Evolutionary conservation across 148 eudicot species (phyloP), one percentile per base, ranked within the genome.

Genomic region (Hydrangea macrophylla): DNA sequence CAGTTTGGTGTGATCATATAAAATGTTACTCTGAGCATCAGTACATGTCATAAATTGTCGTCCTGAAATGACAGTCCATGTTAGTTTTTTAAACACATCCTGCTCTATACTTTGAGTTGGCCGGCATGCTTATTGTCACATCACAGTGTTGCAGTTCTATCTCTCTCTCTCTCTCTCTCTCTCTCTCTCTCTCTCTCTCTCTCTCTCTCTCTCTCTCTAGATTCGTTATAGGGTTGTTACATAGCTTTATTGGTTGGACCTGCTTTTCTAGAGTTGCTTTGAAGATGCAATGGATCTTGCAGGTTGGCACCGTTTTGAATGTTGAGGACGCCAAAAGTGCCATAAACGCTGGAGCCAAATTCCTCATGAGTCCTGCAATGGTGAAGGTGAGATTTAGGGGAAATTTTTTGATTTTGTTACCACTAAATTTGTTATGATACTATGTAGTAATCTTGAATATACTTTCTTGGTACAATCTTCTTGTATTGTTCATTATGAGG

Each of bases 301-400:
- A 90, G 96, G 96, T 87, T 35, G 98, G 98, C 55, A 92, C 96
- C 25, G 83, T 92, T 71, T 75, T 92, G 69, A 75, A 78, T 65
- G 59, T 71, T 12, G 60, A 75, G 79, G 96, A 87, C 78, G 98
- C 98, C 26, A 79, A 77, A 65, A 68, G 57, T 57, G 96, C 98
- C 28, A 56, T 85, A 50, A 81, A 78, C 23, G 78, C 74, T 18
- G 98, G 96, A 74, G 98, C 89, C 33, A 82, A 85, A 73, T 92
- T 92, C 70, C 86, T 92, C 6, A 84, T 92, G 96, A 89, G 98
- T 77, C 98, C 98, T 71, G 98, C 89, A 71, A 73, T 83, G 72
- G 79, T 92, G 61, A 79, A 70, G 84, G 97, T 86, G 76, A n/a
- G 45, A 17, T 17, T 24, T 0, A 5, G 6, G 9, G 60, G 18